Evolutionary conservation across 495 filamentous ascomycete species (phyloP).

Genomic region (Acidiella bohemica): DNA sequence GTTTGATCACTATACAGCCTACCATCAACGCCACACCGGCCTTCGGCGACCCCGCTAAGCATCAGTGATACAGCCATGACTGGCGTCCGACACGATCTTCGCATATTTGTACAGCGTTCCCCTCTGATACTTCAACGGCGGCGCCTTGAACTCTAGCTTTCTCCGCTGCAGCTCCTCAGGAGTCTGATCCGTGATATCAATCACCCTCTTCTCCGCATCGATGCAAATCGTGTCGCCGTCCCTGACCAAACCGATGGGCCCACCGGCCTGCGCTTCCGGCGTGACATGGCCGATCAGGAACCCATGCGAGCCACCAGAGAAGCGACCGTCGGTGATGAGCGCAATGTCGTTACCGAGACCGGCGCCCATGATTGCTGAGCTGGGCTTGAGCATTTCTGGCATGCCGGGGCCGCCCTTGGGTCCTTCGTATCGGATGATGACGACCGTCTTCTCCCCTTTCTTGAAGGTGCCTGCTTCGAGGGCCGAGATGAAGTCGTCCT

Average conservation of each 20-base stretch:
- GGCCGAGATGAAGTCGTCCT: constrained; percentile 34
- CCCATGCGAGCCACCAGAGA: constrained; percentile 64
- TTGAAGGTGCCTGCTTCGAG: constrained; percentile 58
- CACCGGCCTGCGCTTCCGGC: constrained; percentile 56
- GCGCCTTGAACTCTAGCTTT: constrained; percentile 51
- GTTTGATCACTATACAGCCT: too few species aligned
- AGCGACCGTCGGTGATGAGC: constrained; percentile 64
- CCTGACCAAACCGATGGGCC: constrained; percentile 52
- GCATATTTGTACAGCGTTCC: constrained; percentile 72
- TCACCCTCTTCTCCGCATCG: constrained; percentile 50
- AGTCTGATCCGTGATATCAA: constrained; percentile 44
- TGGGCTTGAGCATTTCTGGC: constrained; percentile 82
- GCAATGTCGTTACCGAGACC: constrained; percentile 73
- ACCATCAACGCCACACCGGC: too few species aligned
- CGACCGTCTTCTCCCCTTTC: constrained; percentile 95
- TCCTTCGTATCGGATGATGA: constrained; percentile 92
- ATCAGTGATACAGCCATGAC: constrained; percentile 71
- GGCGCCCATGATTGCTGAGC: constrained; percentile 71
- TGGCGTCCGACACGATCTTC: constrained; percentile 52
- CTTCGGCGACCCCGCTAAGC: constrained; percentile 28
- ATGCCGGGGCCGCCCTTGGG: constrained; percentile 71
- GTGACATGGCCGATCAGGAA: constrained; percentile 69
- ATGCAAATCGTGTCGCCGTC: constrained; percentile 60
- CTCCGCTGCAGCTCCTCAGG: constrained; percentile 52
- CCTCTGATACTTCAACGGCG: constrained; percentile 50